A percentile compares a stretch with the other conserved stretches of the same genome.
These are phyloP conservation scores for Auriculariales sp. DNA, from an alignment of 768 basidiomycete species.

Conservation along the genomic window DNA sequence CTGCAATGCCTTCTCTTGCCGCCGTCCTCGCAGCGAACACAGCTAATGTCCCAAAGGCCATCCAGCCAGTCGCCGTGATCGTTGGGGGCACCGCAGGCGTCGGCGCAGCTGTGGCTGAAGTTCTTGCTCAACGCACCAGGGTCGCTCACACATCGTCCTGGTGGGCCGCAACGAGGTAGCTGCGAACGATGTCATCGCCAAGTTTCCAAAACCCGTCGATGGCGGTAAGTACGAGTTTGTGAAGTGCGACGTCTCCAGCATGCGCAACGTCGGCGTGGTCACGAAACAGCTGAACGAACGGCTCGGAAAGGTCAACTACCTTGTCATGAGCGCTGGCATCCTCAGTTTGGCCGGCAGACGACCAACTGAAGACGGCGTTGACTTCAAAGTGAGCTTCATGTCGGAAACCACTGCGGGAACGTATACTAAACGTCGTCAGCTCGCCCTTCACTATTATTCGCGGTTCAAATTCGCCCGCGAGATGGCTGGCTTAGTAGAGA, in stretches of 20 bases:
- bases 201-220: constrained; percentile 18
- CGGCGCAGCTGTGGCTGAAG: constrained; percentile 29
- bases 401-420: not conserved
- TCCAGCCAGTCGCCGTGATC: constrained; percentile 17
- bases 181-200: constrained; percentile 30
- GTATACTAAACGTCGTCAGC: constrained; percentile 6
- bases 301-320: constrained; percentile 35
- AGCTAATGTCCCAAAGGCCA: constrained; percentile 5
- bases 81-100: constrained; percentile 21
- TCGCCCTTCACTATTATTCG: constrained; percentile 35
- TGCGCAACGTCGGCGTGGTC: constrained; percentile 31
- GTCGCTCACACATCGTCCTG: constrained; percentile 35
- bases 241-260: constrained; percentile 34
- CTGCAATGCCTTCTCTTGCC: constrained; percentile 20
- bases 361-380: constrained; percentile 31
- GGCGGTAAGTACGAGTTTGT: constrained; percentile 28
- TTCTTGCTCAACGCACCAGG: constrained; percentile 29
- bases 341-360: constrained; percentile 22
- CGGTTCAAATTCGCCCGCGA: constrained; percentile 34
- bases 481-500: constrained; percentile 27
- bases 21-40: constrained; percentile 19
- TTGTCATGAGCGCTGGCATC: constrained; percentile 32
- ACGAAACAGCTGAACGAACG: constrained; percentile 15
- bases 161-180: constrained; percentile 35
- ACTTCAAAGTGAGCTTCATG: constrained; percentile 15